These are phyloP conservation scores for Yamadazyma dendronema DNA, from an alignment of 1,139 yeast genomes.

Conservation along the genomic window DNA sequence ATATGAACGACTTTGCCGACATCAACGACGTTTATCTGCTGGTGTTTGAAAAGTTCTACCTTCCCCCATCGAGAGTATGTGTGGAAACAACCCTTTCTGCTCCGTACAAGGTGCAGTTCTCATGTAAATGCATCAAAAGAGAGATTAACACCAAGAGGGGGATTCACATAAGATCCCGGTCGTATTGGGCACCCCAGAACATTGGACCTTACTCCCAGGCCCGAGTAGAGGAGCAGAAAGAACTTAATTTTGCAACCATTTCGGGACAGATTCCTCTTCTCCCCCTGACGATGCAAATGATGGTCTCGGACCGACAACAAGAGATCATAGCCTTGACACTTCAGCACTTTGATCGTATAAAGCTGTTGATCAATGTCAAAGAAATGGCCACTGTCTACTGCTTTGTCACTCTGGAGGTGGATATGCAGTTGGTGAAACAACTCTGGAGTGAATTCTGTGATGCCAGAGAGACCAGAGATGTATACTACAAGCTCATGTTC, in stretches of 20 bases:
- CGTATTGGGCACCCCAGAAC: constrained; percentile 98
- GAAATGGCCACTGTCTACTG: constrained; percentile 52
- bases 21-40: constrained; percentile 61
- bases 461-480: constrained; percentile 13
- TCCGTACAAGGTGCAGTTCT: constrained; percentile 45
- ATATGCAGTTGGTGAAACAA: constrained; percentile 26
- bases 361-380: constrained; percentile 47
- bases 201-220: constrained; percentile 97
- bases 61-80: constrained; percentile 89
- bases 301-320: constrained; percentile 7
- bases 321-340: constrained; percentile 50
- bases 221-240: constrained; percentile 44
- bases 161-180: constrained; percentile 84
- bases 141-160: constrained; percentile 49
- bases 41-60: constrained; percentile 52
- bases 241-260: constrained; percentile 50
- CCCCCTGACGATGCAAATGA: constrained; percentile 64
- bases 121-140: constrained; percentile 38
- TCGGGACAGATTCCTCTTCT: constrained; percentile 91
- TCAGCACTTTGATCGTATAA: constrained; percentile 72
- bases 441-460: constrained; percentile 41
- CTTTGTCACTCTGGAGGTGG: constrained; percentile 40
- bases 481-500: constrained; percentile 34
- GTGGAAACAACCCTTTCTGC: constrained; percentile 56
- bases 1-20: constrained; percentile 61